Evolutionary conservation across 2,329 filamentous ascomycete genomes (phyloP), one percentile per base, ranked within the genome.

Genomic region (Tolypocladium album): DNA sequence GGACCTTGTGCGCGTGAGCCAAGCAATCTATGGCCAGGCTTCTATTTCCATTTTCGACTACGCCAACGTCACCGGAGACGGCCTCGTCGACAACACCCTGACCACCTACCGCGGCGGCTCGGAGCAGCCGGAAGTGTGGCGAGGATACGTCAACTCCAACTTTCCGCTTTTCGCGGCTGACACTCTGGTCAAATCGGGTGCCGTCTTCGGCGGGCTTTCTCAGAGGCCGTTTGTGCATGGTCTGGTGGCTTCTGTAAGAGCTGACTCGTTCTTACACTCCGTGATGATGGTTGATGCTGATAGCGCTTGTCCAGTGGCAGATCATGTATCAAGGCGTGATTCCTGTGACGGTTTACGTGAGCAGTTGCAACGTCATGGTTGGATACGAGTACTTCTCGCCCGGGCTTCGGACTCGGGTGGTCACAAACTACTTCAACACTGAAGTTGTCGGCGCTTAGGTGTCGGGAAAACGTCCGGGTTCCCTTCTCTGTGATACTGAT

Each of bases 321-420:
- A 67, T 76, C 7, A 68, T 76, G 67, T 75, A 74, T 50, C 68
- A 69, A 38, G 68, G 65, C 0, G 64, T 59, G 2, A 68, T 76
- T 17, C 72, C 74, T 0, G 72, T 75, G 0, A 75, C 72, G 0
- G 67, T 74, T 0, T 75, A 68, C 22, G 70, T 76, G 0, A 66
- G 70, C 39, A 63, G 57, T n/a, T 74, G 72, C 58, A 64, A 66
- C 58, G 36, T 70, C 4, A 61, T 75, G 1, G 72, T 72, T 42
- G 74, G 74, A 0, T 75, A 75, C 43, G 73, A 75, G 57, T 76
- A 70, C 39, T 73, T 72, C 52, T 64, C 69, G 0, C 65, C 66
- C 0, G 65, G 57, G 0, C 43, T 64, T 13, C 64, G 71, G 20
- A 73, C 71, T 2, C 59, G 70, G 3, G 71, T 71, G 0, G 63